Evolutionary conservation across 225 moss, liverwort and hornwort species (phyloP).

Genomic region (Physcomitrellopsis africana): DNA sequence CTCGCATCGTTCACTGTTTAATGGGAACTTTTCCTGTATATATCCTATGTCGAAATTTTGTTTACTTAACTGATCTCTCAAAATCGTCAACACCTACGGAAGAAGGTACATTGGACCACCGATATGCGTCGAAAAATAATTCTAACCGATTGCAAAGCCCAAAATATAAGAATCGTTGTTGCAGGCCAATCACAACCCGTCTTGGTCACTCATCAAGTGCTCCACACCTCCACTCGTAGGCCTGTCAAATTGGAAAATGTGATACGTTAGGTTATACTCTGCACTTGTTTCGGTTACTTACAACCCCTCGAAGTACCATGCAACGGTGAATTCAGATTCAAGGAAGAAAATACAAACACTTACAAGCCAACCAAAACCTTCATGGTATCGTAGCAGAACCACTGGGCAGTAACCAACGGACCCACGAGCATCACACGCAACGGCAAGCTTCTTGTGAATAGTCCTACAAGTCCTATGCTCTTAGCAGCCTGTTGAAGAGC

Average conservation of each 20-base stretch:
- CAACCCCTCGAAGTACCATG: too few relatives aligned
- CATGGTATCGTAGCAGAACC: conserved; percentile 63
- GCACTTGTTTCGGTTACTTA: too few relatives aligned
- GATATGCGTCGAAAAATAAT: not conserved
- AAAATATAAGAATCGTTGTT: not conserved
- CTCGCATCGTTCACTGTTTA: too few relatives aligned
- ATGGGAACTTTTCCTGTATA: too few relatives aligned
- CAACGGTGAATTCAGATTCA: too few relatives aligned
- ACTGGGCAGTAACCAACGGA: conserved; percentile 66
- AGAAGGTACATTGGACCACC: too few relatives aligned
- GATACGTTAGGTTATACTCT: not conserved
- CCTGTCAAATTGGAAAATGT: conserved; percentile 25
- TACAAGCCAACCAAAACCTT: conserved; percentile 65
- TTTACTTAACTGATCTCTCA: too few relatives aligned
- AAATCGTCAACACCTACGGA: too few relatives aligned
- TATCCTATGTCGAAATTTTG: too few relatives aligned
- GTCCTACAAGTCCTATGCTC: conserved; percentile 55
- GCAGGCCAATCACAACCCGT: not conserved
- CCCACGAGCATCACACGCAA: conserved; percentile 74
- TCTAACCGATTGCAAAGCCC: not conserved
- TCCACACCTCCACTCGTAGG: conserved; percentile 47
- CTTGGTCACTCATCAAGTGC: conserved; percentile 26
- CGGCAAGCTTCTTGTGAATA: conserved; percentile 73
- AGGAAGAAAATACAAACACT: conserved; percentile 29
- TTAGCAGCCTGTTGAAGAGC: conserved; percentile 48